These are phyloP conservation scores for Tricholoma saponaceum DNA, from an alignment of 768 basidiomycete genomes.

Conservation along the genomic window DNA sequence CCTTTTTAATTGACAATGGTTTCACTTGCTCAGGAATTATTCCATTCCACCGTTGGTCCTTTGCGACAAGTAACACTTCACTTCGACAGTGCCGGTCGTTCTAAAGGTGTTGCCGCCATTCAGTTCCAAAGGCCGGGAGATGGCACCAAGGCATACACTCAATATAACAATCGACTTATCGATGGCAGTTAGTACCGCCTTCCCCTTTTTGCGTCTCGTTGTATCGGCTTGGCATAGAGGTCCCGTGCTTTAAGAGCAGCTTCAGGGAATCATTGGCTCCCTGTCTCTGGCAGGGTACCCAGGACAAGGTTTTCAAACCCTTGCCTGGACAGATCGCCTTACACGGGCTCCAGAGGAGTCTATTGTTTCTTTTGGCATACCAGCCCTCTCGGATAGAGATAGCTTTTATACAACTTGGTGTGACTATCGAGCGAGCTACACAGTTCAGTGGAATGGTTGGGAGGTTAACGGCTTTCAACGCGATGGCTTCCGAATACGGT, in stretches of 20 bases:
- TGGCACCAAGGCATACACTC: slow-evolving; percentile 85
- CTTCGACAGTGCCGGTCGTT: slow-evolving; percentile 81
- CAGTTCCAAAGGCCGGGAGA: slow-evolving; percentile 84
- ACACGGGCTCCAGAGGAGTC: background rate
- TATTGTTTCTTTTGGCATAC: background rate
- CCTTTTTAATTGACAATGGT: background rate
- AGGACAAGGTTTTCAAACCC: slow-evolving; percentile 2
- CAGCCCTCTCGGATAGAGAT: background rate
- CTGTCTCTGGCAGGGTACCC: slow-evolving; percentile 35
- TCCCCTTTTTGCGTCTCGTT: slow-evolving; percentile 35
- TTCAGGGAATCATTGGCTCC: slow-evolving; percentile 36
- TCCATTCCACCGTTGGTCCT: slow-evolving; percentile 85
- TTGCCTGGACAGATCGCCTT: background rate
- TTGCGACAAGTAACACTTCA: slow-evolving; percentile 80
- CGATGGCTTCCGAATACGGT: slow-evolving; percentile 7
- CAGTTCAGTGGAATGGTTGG: slow-evolving; percentile 14
- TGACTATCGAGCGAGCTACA: background rate
- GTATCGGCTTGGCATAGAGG: slow-evolving; percentile 19
- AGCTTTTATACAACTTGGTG: background rate
- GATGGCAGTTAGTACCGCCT: slow-evolving; percentile 99
- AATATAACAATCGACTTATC: slow-evolving; percentile 98
- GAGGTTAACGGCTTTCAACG: slow-evolving; percentile 27
- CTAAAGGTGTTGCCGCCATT: slow-evolving; percentile 87
- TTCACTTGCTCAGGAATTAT: slow-evolving; percentile 69
- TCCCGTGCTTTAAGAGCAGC: slow-evolving; percentile 24